Evolutionary conservation across 306 rosid species (phyloP), one percentile per base, ranked within the genome.

Genomic region (Cicer judaicum): DNA sequence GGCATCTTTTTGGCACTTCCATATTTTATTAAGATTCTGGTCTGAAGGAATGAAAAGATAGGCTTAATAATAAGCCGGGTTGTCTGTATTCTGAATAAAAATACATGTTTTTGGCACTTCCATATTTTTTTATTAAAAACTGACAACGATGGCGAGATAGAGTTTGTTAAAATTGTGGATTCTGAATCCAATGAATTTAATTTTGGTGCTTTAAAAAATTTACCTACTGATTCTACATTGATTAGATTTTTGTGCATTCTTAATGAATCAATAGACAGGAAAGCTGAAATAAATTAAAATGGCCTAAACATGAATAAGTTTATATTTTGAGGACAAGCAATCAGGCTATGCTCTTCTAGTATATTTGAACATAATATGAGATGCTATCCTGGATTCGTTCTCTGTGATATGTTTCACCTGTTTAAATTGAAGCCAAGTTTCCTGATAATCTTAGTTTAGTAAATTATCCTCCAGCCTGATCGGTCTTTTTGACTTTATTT

Each of bases 381-480:
- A 74, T 50, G 59, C 29, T 21, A 40, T 67, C 66, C 49, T 68
- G 8, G 18, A 68, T 46, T 39, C 42, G 15, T 57, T 62, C 66
- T 59, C 65, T 41, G 16, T 69, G 29, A 7, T 64, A 36, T 66
- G 56, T 64, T 73, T 14, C 16, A 15, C 18, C 39, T 39, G 34
- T 12, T 2, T 60, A 19, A 38, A 42, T 21, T 14, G 38, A 38
- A 44, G 16, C 47, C 21, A 36, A 3, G 59, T 15, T 15, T 36
- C 64, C 5, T 38, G 24, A 13, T 21, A 54, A 13, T 48, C 14
- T 75, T 62, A 39, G 74, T 24, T 62, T 66, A 7, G 48, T 68
- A 68, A 44, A 13, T 43, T 53, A 11, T 62, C 55, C 71, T 63
- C 46, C 34, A 14, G 67, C 52, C 63, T 80, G 67, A 76, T 50